Percentiles rank a stretch among this genome's conserved stretches.
phyloP scores from a whole-genome alignment of 768 basidiomycete species.

The Phylloporus scabripes region DNA sequence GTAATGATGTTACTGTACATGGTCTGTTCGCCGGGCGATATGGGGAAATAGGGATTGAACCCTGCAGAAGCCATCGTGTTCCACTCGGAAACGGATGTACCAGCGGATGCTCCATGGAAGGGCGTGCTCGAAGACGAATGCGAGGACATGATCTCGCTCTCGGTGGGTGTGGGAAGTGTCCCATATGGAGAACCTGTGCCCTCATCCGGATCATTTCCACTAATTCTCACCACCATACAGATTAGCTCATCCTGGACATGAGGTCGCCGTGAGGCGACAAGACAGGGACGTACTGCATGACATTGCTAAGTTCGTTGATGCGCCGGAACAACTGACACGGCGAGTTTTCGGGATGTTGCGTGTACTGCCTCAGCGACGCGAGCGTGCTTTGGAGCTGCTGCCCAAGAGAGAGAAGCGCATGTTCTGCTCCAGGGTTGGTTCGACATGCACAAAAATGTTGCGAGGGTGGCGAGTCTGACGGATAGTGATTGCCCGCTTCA shows the following conservation, averaged over 20 bases:
- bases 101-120: conserved; percentile 40
- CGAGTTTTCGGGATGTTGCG: conserved; percentile 49
- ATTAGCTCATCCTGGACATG: conserved; percentile 32
- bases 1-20: conserved; percentile 56
- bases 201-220: conserved; percentile 48
- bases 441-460: conserved; percentile 56
- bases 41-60: conserved; percentile 68
- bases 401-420: conserved; percentile 55
- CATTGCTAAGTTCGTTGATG: conserved; percentile 54
- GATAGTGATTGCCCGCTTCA: conserved; percentile 28
- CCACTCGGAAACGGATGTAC: conserved; percentile 57
- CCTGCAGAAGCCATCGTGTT: conserved; percentile 47
- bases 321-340: conserved; percentile 53
- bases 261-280: conserved; percentile 30
- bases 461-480: conserved; percentile 29
- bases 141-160: conserved; percentile 53
- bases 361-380: conserved; percentile 53
- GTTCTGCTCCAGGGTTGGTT: conserved; percentile 51
- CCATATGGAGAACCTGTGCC: conserved; percentile 47
- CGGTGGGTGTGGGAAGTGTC: conserved; percentile 51
- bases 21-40: conserved; percentile 47
- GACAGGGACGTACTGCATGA: conserved; percentile 56
- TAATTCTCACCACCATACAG: conserved; percentile 31
- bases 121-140: conserved; percentile 40
- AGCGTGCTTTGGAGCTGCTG: conserved; percentile 60